Evolutionary conservation across 768 basidiomycete genomes (phyloP), one percentile per base, ranked within the genome.

Genomic region (Cubamyces sp.): DNA sequence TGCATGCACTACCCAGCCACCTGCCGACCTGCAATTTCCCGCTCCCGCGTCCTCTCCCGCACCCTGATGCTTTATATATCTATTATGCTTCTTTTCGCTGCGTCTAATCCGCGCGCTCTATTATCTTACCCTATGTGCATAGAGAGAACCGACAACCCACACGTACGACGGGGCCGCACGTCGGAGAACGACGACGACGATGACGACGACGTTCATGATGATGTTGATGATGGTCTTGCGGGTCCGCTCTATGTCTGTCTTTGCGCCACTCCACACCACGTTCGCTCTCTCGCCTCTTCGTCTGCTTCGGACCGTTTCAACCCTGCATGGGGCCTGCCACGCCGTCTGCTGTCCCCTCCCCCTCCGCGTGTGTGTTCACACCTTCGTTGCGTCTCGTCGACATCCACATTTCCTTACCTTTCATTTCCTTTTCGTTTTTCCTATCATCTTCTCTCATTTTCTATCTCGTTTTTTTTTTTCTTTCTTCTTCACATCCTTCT

Each of bases 181-280:
- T 8, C 3, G 8, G 28, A 8, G 9, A 5, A 34, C 23, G 28
- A 26, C 25, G 49, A 51, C 48, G 28, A 28, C 11, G 18, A 18
- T 30, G 9, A 51, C 49, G 18, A 30, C 25, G 34, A 52, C 34
- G 21, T 14, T 5, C n/a, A 52, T 39, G 51, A 34, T 39, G 49
- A 51, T n/a, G 51, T 7, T 12, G 51, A 46, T 57, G 46, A 42
- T 15, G 21, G 47, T 28, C 60, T 69, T 66, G 34, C 4, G 34
- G 64, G 59, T 70, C 65, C 65, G 61, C 63, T 73, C 70, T 70
- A 73, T 68, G 69, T 69, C 70, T 68, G 69, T 69, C 70, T 66
- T 34, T 34, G 34, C 34, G 34, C 11, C 34, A 11, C 34, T 34
- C 34, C 34, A 34, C 41, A 41, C 43, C 18, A 11, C 40, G 41